These are phyloP conservation scores for Hericium coralloides DNA, from an alignment of 768 basidiomycete genomes.

Conservation along the genomic window DNA sequence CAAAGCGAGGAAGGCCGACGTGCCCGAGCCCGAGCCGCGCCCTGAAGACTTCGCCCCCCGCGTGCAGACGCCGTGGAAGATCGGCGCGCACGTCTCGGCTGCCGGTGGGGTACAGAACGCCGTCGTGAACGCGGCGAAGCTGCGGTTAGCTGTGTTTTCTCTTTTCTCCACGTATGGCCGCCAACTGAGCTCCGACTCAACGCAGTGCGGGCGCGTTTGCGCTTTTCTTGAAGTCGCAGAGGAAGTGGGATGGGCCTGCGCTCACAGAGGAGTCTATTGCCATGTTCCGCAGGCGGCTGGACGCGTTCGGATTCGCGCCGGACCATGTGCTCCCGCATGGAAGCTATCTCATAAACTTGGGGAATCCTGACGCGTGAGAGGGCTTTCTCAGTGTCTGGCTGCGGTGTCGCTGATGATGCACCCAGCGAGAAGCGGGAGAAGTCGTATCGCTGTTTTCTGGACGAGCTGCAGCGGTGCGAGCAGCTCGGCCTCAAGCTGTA, in stretches of 20 bases:
- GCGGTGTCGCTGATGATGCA: neutral
- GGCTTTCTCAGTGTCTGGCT: neutral
- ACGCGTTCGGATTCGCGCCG: conserved; percentile 49
- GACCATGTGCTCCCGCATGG: conserved; percentile 73
- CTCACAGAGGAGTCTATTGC: conserved; percentile 43
- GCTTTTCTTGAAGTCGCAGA: conserved; percentile 76
- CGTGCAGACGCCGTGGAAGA: conserved; percentile 38
- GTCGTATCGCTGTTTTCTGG: conserved; percentile 72
- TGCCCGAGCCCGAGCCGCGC: conserved; percentile 3
- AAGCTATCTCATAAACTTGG: conserved; percentile 79
- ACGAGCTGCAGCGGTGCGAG: conserved; percentile 74
- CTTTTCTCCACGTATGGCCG: neutral
- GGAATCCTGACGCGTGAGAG: conserved; percentile 65
- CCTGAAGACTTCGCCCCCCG: conserved; percentile 21
- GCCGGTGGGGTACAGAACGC: conserved; percentile 75
- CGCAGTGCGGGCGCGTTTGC: conserved; percentile 75
- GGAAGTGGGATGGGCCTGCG: conserved; percentile 66
- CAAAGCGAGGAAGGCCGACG: conserved; percentile 4
- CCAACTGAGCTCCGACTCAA: neutral
- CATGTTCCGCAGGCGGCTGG: conserved; percentile 53
- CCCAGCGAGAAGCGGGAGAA: conserved; percentile 56
- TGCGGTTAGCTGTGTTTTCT: conserved; percentile 43
- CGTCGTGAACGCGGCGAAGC: conserved; percentile 56
- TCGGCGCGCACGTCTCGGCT: conserved; percentile 81
- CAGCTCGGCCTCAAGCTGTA: conserved; percentile 63